Conservation (phyloP, 169 alveolate species). For the Cryptosporidium tyzzeri region DNA sequence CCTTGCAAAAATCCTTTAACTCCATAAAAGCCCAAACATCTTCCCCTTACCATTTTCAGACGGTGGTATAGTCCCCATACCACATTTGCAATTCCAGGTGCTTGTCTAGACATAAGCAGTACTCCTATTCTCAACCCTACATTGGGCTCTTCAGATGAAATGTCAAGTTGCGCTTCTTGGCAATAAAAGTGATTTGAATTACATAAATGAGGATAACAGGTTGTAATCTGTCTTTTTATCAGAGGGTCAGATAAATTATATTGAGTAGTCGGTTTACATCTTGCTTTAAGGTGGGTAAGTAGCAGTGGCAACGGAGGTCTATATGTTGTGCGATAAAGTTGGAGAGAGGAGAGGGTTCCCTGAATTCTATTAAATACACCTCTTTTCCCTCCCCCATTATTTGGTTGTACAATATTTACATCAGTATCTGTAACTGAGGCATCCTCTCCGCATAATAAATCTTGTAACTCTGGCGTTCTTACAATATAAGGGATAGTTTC, state of each 20-base stretch:
- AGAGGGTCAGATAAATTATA: constrained; percentile 86
- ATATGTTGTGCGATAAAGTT: constrained; percentile 72
- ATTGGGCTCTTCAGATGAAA: constrained; percentile 68
- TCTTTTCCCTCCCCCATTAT: constrained; percentile 37
- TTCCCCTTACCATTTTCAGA: constrained; percentile 83
- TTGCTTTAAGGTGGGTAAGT: constrained; percentile 62
- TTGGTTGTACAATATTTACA: constrained; percentile 5
- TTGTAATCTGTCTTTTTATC: constrained; percentile 88
- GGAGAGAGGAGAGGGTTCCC: constrained; percentile 70
- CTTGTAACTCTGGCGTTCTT: constrained; percentile 51
- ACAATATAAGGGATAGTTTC: constrained; percentile 79
- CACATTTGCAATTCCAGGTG: constrained; percentile 98
- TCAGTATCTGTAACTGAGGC: not conserved
- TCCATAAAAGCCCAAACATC: constrained; percentile 90
- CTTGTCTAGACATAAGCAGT: constrained; percentile 93
- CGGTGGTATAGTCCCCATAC: constrained; percentile 95
- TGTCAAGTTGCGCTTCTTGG: constrained; percentile 72
- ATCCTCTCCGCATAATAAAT: constrained; percentile 50
- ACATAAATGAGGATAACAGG: constrained; percentile 88
- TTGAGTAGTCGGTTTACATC: constrained; percentile 81
- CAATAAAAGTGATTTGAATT: constrained; percentile 75
- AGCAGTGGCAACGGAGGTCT: constrained; percentile 66
- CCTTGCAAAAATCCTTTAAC: constrained; percentile 92
- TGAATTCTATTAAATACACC: constrained; percentile 72
- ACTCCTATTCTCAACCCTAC: constrained; percentile 89